Percentiles rank a stretch among this genome's conserved stretches.
Conservation (phyloP, 495 filamentous ascomycete genomes). For the Penicillium cosmopolitanum region DNA sequence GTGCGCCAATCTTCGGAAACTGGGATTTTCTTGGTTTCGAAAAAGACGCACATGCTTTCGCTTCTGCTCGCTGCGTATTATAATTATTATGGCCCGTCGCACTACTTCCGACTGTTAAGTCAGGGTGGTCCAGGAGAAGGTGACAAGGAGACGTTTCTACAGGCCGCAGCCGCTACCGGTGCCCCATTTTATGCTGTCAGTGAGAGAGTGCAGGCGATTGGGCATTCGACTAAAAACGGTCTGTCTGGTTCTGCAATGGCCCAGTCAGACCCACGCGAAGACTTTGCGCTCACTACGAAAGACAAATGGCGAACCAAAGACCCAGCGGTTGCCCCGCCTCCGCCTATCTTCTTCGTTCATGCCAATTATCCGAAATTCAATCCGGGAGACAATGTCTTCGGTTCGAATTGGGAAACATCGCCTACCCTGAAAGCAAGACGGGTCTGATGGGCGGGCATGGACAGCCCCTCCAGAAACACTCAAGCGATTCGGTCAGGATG, state of each 20-base stretch:
- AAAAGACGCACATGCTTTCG: slow-evolving; percentile 53
- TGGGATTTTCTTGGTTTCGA: slow-evolving; percentile 61
- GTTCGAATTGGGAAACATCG: slow-evolving; percentile 42
- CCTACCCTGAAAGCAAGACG: slow-evolving; percentile 44
- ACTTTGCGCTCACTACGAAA: slow-evolving; percentile 42
- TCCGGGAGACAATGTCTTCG: slow-evolving; percentile 49
- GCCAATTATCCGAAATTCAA: slow-evolving; percentile 60
- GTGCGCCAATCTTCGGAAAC: slow-evolving; percentile 55
- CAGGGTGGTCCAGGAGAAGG: slow-evolving; percentile 62
- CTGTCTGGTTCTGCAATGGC: slow-evolving; percentile 46
- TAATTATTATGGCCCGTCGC: slow-evolving; percentile 61
- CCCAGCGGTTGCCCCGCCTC: slow-evolving; percentile 31
- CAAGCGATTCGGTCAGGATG: slow-evolving; percentile 51
- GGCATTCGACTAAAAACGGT: slow-evolving; percentile 37
- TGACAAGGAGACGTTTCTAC: slow-evolving; percentile 68
- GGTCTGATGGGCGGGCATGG: slow-evolving; percentile 47
- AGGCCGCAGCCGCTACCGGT: slow-evolving; percentile 55
- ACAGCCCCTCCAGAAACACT: slow-evolving; percentile 40
- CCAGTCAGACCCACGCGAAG: slow-evolving; percentile 51
- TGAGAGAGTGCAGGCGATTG: slow-evolving; percentile 44
- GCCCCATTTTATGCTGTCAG: slow-evolving; percentile 56
- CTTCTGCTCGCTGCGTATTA: slow-evolving; percentile 65
- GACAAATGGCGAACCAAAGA: slow-evolving; percentile 45
- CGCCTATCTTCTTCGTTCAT: slow-evolving; percentile 56
- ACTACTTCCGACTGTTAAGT: slow-evolving; percentile 61